These are phyloP conservation scores for Colletotrichum siamense DNA, from an alignment of 2,329 filamentous ascomycete genomes.

Conservation along the genomic window DNA sequence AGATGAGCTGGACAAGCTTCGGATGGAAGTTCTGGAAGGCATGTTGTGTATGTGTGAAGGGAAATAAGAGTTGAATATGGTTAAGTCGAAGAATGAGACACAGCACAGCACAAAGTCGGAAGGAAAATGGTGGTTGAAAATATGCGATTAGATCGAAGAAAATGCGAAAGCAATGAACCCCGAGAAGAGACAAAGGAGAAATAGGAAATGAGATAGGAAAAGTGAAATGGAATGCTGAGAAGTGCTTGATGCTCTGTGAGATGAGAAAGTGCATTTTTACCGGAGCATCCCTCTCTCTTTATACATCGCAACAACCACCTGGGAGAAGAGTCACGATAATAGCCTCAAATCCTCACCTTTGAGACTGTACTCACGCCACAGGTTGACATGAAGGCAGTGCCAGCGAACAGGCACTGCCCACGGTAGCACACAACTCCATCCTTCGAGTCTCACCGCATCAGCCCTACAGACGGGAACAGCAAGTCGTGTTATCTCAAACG, in stretches of 20 bases:
- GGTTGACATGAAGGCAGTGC: not conserved
- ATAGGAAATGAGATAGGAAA: not conserved
- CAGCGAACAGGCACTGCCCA: not conserved
- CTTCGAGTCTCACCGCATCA: not conserved
- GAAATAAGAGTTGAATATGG: not conserved
- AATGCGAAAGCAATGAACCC: not conserved
- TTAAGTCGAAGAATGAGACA: not conserved
- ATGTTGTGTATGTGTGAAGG: not conserved
- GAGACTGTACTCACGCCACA: not conserved
- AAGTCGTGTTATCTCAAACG: not conserved
- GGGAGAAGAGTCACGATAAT: not conserved
- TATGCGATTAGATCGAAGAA: not conserved
- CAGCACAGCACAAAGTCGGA: rapidly evolving
- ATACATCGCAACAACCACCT: not conserved
- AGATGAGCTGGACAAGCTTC: not conserved
- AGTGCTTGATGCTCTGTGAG: not conserved
- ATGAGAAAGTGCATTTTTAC: not conserved
- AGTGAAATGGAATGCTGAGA: not conserved
- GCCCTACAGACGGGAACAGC: not conserved
- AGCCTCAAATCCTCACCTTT: not conserved
- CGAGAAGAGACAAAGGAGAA: not conserved
- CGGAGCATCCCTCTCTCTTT: not conserved
- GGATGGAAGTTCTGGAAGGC: not conserved
- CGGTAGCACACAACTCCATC: not conserved
- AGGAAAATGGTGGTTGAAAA: rapidly evolving